Evolutionary conservation across 768 basidiomycete genomes (phyloP).

Genomic region (Kockovaella imperatae): DNA sequence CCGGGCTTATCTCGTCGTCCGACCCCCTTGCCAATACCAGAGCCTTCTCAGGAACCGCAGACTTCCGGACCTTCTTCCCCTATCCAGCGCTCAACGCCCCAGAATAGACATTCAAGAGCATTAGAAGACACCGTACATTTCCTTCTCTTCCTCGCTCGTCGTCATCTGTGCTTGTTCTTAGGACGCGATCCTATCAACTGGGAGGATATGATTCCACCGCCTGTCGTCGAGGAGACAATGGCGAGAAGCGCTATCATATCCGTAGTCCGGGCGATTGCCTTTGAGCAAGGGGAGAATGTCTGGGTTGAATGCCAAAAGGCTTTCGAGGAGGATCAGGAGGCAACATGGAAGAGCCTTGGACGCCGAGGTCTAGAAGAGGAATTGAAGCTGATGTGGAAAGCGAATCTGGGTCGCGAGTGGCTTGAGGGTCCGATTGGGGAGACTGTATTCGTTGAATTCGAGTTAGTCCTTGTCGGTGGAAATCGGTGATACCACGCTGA

Average conservation of each 20-base stretch:
- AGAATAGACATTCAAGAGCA: conserved; percentile 6
- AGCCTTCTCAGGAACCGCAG: background rate
- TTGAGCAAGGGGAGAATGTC: conserved; percentile 8
- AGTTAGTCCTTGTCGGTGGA: conserved; percentile 19
- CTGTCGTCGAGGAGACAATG: conserved; percentile 8
- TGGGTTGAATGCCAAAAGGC: conserved; percentile 18
- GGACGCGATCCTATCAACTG: conserved; percentile 16
- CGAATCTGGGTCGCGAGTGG: conserved; percentile 16
- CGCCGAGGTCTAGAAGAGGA: conserved; percentile 13
- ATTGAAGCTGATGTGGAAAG: conserved; percentile 17
- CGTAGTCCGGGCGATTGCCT: conserved; percentile 16
- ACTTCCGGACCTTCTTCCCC: background rate
- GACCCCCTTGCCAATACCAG: background rate
- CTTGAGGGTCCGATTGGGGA: conserved; percentile 12
- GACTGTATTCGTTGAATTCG: conserved; percentile 23
- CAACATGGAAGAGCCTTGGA: conserved; percentile 6
- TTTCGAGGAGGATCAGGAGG: conserved; percentile 10
- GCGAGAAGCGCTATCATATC: conserved; percentile 29
- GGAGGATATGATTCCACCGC: conserved; percentile 23
- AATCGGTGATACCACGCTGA: background rate
- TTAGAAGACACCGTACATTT: conserved; percentile 29
- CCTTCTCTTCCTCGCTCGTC: conserved; percentile 29
- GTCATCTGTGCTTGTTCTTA: conserved; percentile 26
- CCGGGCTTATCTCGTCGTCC: conserved; percentile 1
- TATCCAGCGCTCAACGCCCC: background rate